Evolutionary conservation across 768 basidiomycete species (phyloP).

Genomic region (Mycena amicta): DNA sequence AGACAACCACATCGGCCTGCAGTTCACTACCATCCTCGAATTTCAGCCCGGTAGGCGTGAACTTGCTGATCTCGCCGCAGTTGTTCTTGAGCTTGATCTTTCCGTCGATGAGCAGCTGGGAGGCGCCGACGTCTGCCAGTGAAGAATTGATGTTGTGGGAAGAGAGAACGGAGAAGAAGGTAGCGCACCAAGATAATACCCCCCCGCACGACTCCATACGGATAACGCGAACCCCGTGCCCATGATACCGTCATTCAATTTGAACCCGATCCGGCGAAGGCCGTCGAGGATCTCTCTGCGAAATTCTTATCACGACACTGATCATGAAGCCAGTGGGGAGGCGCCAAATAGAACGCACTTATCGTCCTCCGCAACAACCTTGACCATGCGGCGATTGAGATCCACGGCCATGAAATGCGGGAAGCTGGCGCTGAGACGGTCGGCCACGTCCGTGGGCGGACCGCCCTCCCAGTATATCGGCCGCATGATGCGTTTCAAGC

Average conservation of each 20-base stretch:
- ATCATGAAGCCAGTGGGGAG: background rate
- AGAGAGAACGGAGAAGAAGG: background rate
- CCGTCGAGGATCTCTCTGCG: constrained; percentile 38
- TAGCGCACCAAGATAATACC: constrained; percentile 40
- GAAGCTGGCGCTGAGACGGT: constrained; percentile 36
- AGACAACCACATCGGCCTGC: constrained; percentile 55
- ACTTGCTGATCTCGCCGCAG: constrained; percentile 38
- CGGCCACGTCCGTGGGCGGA: constrained; percentile 38
- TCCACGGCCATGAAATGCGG: constrained; percentile 26
- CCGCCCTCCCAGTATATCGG: constrained; percentile 36
- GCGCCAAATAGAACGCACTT: constrained; percentile 29
- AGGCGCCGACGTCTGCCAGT: constrained; percentile 54
- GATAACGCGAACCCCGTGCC: constrained; percentile 40
- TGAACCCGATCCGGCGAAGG: constrained; percentile 49
- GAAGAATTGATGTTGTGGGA: background rate
- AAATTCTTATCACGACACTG: no score
- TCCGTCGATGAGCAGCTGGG: constrained; percentile 61
- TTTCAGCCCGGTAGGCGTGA: constrained; percentile 42
- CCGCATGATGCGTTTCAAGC: constrained; percentile 25
- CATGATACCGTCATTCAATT: constrained; percentile 40
- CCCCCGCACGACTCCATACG: constrained; percentile 36
- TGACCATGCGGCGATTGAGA: background rate
- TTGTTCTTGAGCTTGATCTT: constrained; percentile 75
- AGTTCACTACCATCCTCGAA: constrained; percentile 51
- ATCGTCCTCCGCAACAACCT: constrained; percentile 33